Evolutionary conservation across 2,329 filamentous ascomycete species (phyloP), one percentile per base, ranked within the genome.

Genomic region (Ceratocystis ficicola): DNA sequence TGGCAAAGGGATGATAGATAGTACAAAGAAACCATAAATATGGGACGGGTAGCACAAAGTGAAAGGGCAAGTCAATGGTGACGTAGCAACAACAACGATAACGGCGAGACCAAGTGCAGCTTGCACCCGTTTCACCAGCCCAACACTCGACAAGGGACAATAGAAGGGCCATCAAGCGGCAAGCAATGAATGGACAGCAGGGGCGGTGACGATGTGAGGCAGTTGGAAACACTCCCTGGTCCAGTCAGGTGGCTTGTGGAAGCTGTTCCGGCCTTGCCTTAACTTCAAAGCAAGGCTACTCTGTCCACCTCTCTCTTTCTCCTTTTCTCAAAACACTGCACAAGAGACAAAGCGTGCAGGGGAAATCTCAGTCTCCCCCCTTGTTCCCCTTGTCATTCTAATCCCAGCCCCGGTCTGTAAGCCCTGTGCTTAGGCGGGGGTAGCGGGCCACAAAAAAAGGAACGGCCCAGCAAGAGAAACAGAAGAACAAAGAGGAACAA

Each of bases 11-110:
- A 52, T 12, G 28, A 20, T 46, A 63, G 28, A 20, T 46, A 63
- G 60, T 8, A 55, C 62, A 59, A 25, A 32, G 60, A 63, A 57
- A 25, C 36, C 60, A 55, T 20, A 10, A 41, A 62, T 32, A 67
- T 64, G 55, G 44, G 62, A 65, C 66, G 66, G 36, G 66, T 65
- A 55, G 63, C 66, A 67, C 66, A 67, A 10, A 41, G 36, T 1
- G 15, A 15, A 67, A 50, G 10, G 12, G 46, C 64, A 30, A 46
- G 50, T 63, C 28, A 50, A 62, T 61, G 55, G 30, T 46, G 25
- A 44, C 25, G 62, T 22, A 44, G 25, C 30, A 52, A 62, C 44
- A 44, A 61, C 57, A 28, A 60, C 3, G 32, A 48, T 60, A 28
- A 41, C 10, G 36, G 10, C 41, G 59, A 46, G 22, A 46, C n/a